phyloP scores from a whole-genome alignment of 139 green algal species.

The Micractinium conductrix region DNA sequence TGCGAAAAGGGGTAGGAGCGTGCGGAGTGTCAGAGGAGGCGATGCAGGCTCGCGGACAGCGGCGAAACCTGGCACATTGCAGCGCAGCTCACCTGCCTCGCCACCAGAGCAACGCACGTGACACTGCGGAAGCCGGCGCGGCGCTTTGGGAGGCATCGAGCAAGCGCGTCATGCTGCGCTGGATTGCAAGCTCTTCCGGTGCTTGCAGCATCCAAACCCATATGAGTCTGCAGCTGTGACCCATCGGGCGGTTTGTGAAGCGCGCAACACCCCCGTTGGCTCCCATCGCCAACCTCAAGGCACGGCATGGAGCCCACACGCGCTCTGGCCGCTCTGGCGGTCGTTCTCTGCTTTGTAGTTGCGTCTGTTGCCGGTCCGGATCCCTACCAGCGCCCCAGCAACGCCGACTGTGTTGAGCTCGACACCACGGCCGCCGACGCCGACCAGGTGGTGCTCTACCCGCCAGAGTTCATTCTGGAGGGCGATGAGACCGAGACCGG shows the following conservation, averaged over 20 bases:
- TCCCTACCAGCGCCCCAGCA: constrained; percentile 31
- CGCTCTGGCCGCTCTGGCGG: background rate
- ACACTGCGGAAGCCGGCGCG: too few species aligned
- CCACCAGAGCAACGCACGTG: background rate
- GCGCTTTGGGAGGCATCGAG: background rate
- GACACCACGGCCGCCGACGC: background rate
- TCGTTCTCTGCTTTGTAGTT: background rate
- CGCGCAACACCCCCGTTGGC: background rate
- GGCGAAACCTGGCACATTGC: background rate
- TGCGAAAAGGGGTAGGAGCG: too few species aligned
- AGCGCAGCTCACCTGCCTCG: background rate
- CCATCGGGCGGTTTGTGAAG: background rate
- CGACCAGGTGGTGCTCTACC: constrained; percentile 33
- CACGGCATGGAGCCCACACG: too few species aligned
- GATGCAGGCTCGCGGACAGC: background rate
- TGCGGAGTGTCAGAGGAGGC: background rate
- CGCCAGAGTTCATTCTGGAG: constrained; percentile 31
- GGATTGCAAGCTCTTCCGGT: too few species aligned
- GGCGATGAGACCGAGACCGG: background rate
- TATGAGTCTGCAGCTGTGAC: background rate
- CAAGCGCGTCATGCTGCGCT: background rate
- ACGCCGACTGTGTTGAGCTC: constrained; percentile 40
- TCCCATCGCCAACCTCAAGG: background rate
- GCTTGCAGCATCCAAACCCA: background rate
- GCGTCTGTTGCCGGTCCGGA: background rate